These are phyloP conservation scores for Tolypocladium nubicola DNA, from an alignment of 2,329 filamentous ascomycete genomes.

Conservation along the genomic window DNA sequence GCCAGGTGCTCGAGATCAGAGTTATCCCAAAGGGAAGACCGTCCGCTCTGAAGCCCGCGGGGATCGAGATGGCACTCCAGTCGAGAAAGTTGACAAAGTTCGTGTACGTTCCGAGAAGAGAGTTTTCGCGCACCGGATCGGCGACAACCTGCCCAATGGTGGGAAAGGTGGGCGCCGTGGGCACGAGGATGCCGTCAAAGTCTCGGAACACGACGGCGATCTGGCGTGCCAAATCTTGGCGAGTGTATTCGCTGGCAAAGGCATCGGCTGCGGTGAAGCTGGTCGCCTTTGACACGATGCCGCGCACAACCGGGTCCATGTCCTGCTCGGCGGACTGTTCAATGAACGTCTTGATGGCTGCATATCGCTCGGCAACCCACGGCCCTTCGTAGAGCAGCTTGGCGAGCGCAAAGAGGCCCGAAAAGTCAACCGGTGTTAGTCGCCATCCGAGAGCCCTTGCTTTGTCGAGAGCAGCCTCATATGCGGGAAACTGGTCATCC, in stretches of 20 bases:
- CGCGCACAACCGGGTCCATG: conserved; percentile 24
- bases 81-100: conserved; percentile 53
- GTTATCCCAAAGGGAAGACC: conserved; percentile 27
- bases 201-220: conserved; percentile 27
- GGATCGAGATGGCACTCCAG: conserved; percentile 41
- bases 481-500: conserved; percentile 27
- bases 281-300: conserved; percentile 26
- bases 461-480: conserved; percentile 28
- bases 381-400: conserved; percentile 45
- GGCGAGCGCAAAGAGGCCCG: conserved; percentile 38
- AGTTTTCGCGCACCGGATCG: conserved; percentile 44
- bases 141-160: conserved; percentile 38
- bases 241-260: conserved; percentile 28
- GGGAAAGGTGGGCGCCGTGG: conserved; percentile 42
- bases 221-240: conserved; percentile 27
- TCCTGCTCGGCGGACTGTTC: conserved; percentile 13
- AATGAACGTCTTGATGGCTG: conserved; percentile 37
- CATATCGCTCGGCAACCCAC: conserved; percentile 46
- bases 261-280: conserved; percentile 33
- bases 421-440: conserved; percentile 34
- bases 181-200: conserved; percentile 42
- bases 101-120: conserved; percentile 42
- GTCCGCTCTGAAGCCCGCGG: conserved; percentile 30
- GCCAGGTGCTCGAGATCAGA: conserved; percentile 23
- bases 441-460: conserved; percentile 28